A percentile compares a stretch with the other conserved stretches of the same genome.
Conservation (phyloP, 495 filamentous ascomycete species). For the Opeltia flavorubescens region DNA sequence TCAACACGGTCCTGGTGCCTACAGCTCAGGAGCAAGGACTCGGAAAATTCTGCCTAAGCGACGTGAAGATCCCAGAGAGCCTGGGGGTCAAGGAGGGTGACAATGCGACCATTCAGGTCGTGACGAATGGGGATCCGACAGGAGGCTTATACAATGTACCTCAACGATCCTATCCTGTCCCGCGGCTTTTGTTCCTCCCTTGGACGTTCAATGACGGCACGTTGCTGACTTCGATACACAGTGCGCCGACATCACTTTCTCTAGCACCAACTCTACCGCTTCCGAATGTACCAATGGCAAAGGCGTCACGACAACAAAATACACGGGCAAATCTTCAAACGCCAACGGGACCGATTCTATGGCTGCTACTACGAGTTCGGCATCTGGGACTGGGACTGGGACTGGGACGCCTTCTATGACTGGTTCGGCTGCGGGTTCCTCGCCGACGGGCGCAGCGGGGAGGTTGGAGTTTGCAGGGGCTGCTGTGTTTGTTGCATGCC, state of each 20-base stretch:
- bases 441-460: neutral
- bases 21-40: conserved; percentile 37
- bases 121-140: conserved; percentile 35
- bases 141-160: conserved; percentile 42
- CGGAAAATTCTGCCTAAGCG: conserved; percentile 42
- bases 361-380: neutral
- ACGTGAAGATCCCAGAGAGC: conserved; percentile 17
- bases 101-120: conserved; percentile 52
- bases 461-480: neutral
- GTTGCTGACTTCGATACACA: conserved; percentile 13
- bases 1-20: conserved; percentile 37
- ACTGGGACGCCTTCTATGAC: neutral
- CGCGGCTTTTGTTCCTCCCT: neutral
- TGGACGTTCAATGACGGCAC: neutral
- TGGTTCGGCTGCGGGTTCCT: neutral
- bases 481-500: conserved; percentile 3
- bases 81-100: conserved; percentile 32
- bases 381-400: conserved; percentile 1
- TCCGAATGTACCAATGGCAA: conserved; percentile 38
- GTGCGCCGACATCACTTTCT: conserved; percentile 52
- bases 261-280: conserved; percentile 20
- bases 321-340: conserved; percentile 17
- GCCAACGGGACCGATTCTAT: conserved; percentile 6
- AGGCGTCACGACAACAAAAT: conserved; percentile 25
- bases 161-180: neutral